Percentiles rank a stretch among this genome's conserved stretches.
Evolutionary conservation across 1,284 basidiomycete species (phyloP).

Genomic region (Ceratobasidium sp.): DNA sequence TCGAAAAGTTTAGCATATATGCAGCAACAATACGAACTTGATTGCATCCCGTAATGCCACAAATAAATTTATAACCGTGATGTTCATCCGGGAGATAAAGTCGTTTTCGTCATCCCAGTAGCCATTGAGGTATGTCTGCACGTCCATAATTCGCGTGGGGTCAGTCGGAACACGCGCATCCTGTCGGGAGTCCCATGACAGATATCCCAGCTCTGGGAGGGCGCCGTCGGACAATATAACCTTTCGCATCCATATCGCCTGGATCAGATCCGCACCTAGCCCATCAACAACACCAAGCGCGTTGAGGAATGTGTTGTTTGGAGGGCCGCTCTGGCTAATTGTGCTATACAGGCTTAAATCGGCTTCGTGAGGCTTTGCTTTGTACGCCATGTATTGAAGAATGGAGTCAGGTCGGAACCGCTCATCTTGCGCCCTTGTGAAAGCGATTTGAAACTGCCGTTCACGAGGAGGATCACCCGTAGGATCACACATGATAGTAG

Average conservation of each 20-base stretch:
- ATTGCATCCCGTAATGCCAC: constrained; percentile 14
- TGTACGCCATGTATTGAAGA: not conserved
- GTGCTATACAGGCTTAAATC: not conserved
- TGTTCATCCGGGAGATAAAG: not conserved
- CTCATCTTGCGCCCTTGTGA: not conserved
- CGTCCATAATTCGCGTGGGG: not conserved
- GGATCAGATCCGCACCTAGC: not conserved
- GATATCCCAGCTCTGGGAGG: not conserved
- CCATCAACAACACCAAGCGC: not conserved
- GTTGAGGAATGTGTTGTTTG: not conserved
- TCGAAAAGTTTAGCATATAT: not conserved
- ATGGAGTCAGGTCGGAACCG: not conserved
- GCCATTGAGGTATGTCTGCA: not conserved
- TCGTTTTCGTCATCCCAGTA: no score
- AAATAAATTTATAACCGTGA: not conserved
- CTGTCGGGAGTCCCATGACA: not conserved
- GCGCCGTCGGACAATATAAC: not conserved
- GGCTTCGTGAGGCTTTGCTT: not conserved
- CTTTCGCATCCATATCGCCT: not conserved
- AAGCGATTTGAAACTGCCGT: not conserved
- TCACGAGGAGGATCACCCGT: not conserved
- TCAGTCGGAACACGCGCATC: not conserved
- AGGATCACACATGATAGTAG: not conserved
- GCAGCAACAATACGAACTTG: not conserved
- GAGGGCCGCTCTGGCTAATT: constrained; percentile 4